Conservation (phyloP, 495 filamentous ascomycete genomes). For the Penicillium turbatum region DNA sequence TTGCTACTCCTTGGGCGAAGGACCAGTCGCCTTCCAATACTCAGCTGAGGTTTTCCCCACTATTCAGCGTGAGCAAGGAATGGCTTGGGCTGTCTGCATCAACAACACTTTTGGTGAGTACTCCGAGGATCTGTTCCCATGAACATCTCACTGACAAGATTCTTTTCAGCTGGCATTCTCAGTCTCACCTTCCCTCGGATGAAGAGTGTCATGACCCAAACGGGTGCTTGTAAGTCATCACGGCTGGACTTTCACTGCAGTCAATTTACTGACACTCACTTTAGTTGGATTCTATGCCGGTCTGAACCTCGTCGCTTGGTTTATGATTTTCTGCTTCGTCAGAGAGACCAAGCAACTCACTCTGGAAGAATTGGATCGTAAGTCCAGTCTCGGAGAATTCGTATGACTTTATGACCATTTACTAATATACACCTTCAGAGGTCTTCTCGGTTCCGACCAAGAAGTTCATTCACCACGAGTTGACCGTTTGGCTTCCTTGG, state of each 20-base stretch:
- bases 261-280: not conserved
- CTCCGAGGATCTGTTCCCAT: not conserved
- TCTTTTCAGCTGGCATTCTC: constrained; percentile 34
- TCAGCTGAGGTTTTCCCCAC: constrained; percentile 50
- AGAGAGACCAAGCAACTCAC: constrained; percentile 47
- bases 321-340: constrained; percentile 49
- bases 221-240: constrained; percentile 41
- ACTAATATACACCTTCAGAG: constrained; percentile 22
- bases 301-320: constrained; percentile 46
- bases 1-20: constrained; percentile 45
- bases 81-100: constrained; percentile 44
- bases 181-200: constrained; percentile 50
- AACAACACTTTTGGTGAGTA: constrained; percentile 43
- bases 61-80: constrained; percentile 44
- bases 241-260: not conserved
- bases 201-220: constrained; percentile 41
- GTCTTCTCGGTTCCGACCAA: constrained; percentile 48
- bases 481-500: constrained; percentile 40
- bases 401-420: not conserved
- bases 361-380: constrained; percentile 37
- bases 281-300: constrained; percentile 49
- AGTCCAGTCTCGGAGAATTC: constrained; percentile 1
- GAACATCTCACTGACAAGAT: constrained; percentile 8
- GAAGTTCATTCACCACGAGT: constrained; percentile 35
- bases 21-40: constrained; percentile 50